A percentile compares a stretch with the other conserved stretches of the same genome.
phyloP scores from a whole-genome alignment of 257 asterid species.

The Rhazya stricta region DNA sequence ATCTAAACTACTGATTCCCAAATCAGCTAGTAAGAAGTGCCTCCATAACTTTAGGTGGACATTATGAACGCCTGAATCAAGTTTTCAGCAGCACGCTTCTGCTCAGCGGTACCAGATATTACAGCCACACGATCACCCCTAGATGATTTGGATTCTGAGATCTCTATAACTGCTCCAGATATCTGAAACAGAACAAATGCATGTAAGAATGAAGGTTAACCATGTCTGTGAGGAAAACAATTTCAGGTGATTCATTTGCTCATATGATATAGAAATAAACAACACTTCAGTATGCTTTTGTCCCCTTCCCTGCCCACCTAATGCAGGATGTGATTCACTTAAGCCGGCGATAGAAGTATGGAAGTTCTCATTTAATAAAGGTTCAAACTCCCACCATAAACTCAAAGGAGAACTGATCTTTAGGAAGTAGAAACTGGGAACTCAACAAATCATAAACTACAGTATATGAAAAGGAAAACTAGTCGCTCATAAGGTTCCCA shows the following conservation, averaged over 20 bases:
- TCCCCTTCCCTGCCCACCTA: background rate
- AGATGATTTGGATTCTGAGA: slow-evolving; percentile 70
- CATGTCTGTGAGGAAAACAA: background rate
- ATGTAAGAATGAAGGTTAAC: slow-evolving; percentile 13
- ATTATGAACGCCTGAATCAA: slow-evolving; percentile 90
- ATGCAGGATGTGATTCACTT: background rate
- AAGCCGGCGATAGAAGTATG: background rate
- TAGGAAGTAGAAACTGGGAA: background rate
- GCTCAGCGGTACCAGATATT: slow-evolving; percentile 80
- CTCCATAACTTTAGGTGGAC: slow-evolving; percentile 56
- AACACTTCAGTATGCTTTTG: background rate
- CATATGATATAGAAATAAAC: background rate
- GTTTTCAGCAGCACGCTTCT: slow-evolving; percentile 92
- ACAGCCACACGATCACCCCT: slow-evolving; percentile 86
- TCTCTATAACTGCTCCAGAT: slow-evolving; percentile 86
- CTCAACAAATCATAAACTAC: background rate
- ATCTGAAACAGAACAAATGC: slow-evolving; percentile 57
- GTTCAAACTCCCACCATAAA: background rate
- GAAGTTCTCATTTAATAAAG: background rate
- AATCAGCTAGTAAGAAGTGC: slow-evolving; percentile 22
- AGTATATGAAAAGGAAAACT: background rate
- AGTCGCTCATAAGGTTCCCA: background rate
- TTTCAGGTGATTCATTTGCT: background rate
- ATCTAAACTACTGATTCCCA: slow-evolving; percentile 23
- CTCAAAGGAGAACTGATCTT: background rate